These are phyloP conservation scores for Lentinus polychrous DNA, from an alignment of 1,284 basidiomycete genomes.

Conservation along the genomic window DNA sequence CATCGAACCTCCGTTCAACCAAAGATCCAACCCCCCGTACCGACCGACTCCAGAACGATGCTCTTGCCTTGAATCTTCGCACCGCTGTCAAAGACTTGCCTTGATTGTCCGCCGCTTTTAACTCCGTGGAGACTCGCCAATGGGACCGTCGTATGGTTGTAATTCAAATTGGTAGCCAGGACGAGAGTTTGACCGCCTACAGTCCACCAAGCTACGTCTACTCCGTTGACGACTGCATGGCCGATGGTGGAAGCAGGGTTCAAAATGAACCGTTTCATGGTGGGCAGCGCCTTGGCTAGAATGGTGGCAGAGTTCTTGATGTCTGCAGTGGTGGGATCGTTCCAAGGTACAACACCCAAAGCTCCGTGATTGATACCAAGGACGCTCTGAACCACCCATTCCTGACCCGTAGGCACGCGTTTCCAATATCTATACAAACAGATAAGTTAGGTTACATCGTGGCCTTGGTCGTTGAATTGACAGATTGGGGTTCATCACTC, in stretches of 20 bases:
- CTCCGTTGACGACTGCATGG: conserved; percentile 23
- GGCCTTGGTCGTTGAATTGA: background rate
- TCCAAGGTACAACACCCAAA: conserved; percentile 64
- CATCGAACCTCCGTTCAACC: conserved; percentile 4
- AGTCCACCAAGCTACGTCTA: conserved; percentile 35
- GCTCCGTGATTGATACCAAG: conserved; percentile 68
- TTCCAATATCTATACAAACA: conserved; percentile 52
- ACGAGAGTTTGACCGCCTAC: conserved; percentile 27
- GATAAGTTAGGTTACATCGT: background rate
- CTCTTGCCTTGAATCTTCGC: conserved; percentile 18
- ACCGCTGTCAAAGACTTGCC: conserved; percentile 25
- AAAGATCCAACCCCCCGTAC: conserved; percentile 26
- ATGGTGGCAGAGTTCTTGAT: conserved; percentile 52
- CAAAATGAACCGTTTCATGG: conserved; percentile 35
- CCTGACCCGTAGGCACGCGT: conserved; percentile 56
- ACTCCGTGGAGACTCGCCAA: conserved; percentile 14
- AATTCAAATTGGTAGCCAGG: conserved; percentile 36
- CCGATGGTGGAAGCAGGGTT: conserved; percentile 22
- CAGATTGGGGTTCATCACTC: conserved; percentile 18
- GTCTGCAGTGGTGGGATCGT: conserved; percentile 52
- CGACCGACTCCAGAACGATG: conserved; percentile 21
- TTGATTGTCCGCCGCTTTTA: conserved; percentile 8
- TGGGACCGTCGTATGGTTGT: conserved; percentile 22
- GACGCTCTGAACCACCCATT: conserved; percentile 59
- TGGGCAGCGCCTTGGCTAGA: conserved; percentile 39